Evolutionary conservation across 2,329 filamentous ascomycete species (phyloP).

Genomic region (Passalora sequoiae): DNA sequence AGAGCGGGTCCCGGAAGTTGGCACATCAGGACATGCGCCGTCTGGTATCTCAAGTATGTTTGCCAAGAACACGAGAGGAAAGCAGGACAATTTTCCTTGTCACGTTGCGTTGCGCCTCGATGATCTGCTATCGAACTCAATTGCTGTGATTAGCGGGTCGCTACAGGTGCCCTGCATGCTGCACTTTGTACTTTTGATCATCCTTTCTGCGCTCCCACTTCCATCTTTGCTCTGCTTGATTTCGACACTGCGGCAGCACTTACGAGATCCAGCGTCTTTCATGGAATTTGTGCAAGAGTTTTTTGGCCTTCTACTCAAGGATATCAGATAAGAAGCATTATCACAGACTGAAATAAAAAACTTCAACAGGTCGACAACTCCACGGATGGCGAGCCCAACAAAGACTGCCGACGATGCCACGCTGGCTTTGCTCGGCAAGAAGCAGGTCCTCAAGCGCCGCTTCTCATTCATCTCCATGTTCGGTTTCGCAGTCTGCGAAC

Average conservation of each 20-base stretch:
- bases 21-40: no score
- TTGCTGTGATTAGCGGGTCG: no score
- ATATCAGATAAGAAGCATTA: conserved; percentile 22
- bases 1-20: no score
- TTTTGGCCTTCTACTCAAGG: conserved; percentile 34
- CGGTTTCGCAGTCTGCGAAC: conserved; percentile 42
- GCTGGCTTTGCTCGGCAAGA: conserved; percentile 43
- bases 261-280: neutral
- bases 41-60: no score
- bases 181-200: neutral
- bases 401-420: conserved; percentile 33
- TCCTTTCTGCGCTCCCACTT: neutral
- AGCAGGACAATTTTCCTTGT: no score
- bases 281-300: conserved; percentile 33
- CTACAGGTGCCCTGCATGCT: neutral
- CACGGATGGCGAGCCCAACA: conserved; percentile 19
- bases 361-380: neutral
- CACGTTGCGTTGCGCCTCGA: no score
- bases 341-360: neutral
- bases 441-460: conserved; percentile 42
- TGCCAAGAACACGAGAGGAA: no score
- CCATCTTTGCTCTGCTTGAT: neutral
- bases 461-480: conserved; percentile 42
- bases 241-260: neutral
- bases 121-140: no score